A percentile compares a stretch with the other conserved stretches of the same genome.
Evolutionary conservation across 805 yeast genomes (phyloP).

Genomic region (Groenewaldozyma salmanticensis): DNA sequence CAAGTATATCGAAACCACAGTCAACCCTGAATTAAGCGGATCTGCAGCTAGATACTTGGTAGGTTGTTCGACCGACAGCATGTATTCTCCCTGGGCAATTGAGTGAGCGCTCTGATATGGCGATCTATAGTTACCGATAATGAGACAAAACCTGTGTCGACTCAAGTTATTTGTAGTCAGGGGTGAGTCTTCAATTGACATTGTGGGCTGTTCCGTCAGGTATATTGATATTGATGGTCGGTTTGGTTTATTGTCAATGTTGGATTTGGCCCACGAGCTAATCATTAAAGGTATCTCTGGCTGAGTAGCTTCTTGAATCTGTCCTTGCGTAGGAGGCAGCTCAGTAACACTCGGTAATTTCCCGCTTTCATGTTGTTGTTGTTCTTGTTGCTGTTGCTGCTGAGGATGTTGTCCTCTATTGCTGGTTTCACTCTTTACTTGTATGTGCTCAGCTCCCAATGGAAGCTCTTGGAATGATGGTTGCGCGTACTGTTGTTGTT

Average conservation of each 20-base stretch:
- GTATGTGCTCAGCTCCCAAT: too few relatives aligned
- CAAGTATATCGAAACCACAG: neutral
- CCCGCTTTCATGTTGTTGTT: neutral
- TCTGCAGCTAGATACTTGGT: neutral
- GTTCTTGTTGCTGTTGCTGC: neutral
- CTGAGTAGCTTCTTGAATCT: too few relatives aligned
- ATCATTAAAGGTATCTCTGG: neutral
- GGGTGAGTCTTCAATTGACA: neutral
- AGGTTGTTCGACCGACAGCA: neutral
- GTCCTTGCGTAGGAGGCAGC: too few relatives aligned
- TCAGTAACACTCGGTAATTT: too few relatives aligned
- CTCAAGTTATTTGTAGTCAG: neutral
- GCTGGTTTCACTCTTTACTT: too few relatives aligned
- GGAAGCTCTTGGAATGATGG: too few relatives aligned
- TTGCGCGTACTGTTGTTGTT: conserved; percentile 5
- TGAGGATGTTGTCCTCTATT: neutral
- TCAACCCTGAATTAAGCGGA: neutral
- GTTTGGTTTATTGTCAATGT: neutral
- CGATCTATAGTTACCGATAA: neutral
- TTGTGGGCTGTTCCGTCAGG: neutral
- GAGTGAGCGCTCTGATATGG: neutral
- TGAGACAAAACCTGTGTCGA: neutral
- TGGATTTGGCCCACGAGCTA: neutral
- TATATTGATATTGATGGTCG: neutral
- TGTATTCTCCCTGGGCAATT: neutral